phyloP scores from a whole-genome alignment of 73 alveolate genomes.

The Paramecium pentaurelia region DNA sequence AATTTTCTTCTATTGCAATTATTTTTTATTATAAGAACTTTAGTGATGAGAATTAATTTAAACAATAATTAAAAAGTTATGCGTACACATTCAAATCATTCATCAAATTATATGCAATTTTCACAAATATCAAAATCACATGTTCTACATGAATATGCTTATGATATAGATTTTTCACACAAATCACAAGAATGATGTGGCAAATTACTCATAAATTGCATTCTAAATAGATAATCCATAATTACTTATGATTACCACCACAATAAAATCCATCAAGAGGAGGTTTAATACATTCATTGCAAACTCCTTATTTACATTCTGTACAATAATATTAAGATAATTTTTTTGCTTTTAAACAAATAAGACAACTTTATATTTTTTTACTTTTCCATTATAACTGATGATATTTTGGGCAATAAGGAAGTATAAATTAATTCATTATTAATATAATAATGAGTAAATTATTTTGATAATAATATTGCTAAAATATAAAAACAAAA shows the following conservation, averaged over 20 bases:
- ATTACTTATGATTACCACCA: neutral
- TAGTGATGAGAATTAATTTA: neutral
- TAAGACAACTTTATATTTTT: neutral
- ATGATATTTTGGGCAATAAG: neutral
- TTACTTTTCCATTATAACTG: neutral
- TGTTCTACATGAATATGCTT: neutral
- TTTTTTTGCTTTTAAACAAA: neutral
- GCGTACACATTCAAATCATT: neutral
- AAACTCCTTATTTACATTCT: neutral
- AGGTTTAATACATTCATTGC: neutral
- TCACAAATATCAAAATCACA: neutral
- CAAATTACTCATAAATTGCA: neutral
- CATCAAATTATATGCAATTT: neutral
- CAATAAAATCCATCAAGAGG: neutral
- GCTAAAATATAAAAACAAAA: neutral
- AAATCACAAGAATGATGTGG: slow-evolving; percentile 5
- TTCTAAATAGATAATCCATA: neutral
- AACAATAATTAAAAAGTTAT: neutral
- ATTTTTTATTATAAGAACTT: neutral
- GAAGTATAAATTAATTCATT: neutral
- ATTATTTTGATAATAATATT: neutral
- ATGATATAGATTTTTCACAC: neutral
- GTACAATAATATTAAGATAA: neutral
- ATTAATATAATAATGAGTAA: neutral
- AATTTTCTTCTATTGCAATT: neutral